These are phyloP conservation scores for Pachysolen tannophilus DNA, from an alignment of 805 yeast species.

Conservation along the genomic window DNA sequence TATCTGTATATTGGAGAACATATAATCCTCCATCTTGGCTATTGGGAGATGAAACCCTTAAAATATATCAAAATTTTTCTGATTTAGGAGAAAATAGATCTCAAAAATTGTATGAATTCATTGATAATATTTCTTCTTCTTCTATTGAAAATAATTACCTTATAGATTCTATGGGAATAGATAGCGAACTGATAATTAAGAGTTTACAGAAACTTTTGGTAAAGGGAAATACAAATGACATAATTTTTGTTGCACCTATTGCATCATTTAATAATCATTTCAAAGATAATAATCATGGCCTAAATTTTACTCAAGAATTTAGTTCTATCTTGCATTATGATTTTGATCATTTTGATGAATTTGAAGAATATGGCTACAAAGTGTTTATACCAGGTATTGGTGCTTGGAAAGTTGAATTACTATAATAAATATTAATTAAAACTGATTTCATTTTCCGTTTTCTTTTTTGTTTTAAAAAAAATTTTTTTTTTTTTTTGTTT, in stretches of 20 bases:
- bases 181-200: slow-evolving; percentile 10
- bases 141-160: slow-evolving; percentile 17
- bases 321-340: slow-evolving; percentile 47
- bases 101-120: background rate
- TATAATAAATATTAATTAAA: slow-evolving; percentile 1
- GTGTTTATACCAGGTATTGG: slow-evolving; percentile 59
- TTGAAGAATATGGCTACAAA: slow-evolving; percentile 24
- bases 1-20: slow-evolving; percentile 86
- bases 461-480: too few relatives aligned
- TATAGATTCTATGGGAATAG: slow-evolving; percentile 41
- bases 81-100: slow-evolving; percentile 1
- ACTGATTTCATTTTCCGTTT: slow-evolving; percentile 3
- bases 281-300: background rate
- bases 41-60: slow-evolving; percentile 8
- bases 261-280: slow-evolving; percentile 20
- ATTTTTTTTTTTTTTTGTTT: slow-evolving; percentile 2
- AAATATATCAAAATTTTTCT: slow-evolving; percentile 1
- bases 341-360: slow-evolving; percentile 62
- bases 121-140: slow-evolving; percentile 14
- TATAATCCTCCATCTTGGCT: slow-evolving; percentile 93
- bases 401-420: slow-evolving; percentile 29
- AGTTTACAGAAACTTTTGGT: slow-evolving; percentile 13
- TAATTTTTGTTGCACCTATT: slow-evolving; percentile 29
- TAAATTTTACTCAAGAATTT: slow-evolving; percentile 20
- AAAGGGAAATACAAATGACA: slow-evolving; percentile 7